A percentile compares a stretch with the other conserved stretches of the same genome.
Conservation (phyloP, 345 rosid genomes). For the Zanthoxylum bungeanum region DNA sequence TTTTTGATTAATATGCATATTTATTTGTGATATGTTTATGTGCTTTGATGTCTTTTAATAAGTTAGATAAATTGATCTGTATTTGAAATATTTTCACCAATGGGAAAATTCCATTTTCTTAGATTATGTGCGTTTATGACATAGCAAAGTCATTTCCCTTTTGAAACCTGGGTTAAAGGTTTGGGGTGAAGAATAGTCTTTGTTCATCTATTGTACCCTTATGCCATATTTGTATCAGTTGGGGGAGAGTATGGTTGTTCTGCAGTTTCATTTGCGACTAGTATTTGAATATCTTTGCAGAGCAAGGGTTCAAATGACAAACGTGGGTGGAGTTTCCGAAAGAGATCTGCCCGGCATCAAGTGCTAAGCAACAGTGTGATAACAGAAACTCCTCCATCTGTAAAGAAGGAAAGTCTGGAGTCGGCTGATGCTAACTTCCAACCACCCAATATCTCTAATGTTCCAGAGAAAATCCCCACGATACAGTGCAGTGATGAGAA, state of each 20-base stretch:
- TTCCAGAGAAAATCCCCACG: slow-evolving; percentile 33
- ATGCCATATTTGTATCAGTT: not conserved
- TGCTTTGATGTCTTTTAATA: not conserved
- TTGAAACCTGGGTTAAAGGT: not conserved
- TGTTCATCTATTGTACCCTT: not conserved
- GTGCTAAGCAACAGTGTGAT: slow-evolving; percentile 56
- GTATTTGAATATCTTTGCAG: slow-evolving; percentile 30
- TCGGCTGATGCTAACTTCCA: slow-evolving; percentile 28
- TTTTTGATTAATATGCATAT: not conserved
- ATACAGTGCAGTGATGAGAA: slow-evolving; percentile 41
- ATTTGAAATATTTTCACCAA: too few relatives aligned
- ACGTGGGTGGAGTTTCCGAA: slow-evolving; percentile 68
- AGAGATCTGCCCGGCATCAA: slow-evolving; percentile 60
- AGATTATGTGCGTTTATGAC: not conserved
- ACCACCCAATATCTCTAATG: slow-evolving; percentile 8
- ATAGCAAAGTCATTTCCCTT: not conserved
- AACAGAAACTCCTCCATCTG: slow-evolving; percentile 42
- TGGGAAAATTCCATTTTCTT: not conserved
- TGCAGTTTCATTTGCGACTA: not conserved
- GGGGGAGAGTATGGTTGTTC: not conserved
- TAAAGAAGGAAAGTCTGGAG: slow-evolving; percentile 39
- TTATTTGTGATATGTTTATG: not conserved
- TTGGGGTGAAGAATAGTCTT: not conserved
- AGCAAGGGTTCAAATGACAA: slow-evolving; percentile 41
- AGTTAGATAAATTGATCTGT: not conserved